phyloP scores from a whole-genome alignment of 495 filamentous ascomycete genomes.

The Friedmanniomyces endolithicus region DNA sequence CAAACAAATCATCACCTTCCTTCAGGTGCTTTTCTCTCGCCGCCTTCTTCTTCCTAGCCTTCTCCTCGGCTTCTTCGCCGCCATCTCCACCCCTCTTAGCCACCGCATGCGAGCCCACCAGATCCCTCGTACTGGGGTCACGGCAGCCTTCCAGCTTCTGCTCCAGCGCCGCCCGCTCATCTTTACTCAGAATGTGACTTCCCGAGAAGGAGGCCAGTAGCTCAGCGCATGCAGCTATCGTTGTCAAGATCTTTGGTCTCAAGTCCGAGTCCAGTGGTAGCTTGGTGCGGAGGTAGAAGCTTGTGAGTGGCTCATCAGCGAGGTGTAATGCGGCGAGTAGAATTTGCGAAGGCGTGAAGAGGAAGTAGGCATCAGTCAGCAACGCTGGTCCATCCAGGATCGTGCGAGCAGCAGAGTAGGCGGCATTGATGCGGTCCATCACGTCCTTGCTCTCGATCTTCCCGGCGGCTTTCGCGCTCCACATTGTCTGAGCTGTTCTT shows the following conservation, averaged over 20 bases:
- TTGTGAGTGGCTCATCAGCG: constrained; percentile 57
- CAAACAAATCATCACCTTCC: constrained; percentile 44
- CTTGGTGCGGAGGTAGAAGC: constrained; percentile 63
- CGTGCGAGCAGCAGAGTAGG: constrained; percentile 57
- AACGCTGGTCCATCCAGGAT: constrained; percentile 67
- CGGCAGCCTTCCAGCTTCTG: constrained; percentile 57
- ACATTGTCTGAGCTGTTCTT: constrained; percentile 4
- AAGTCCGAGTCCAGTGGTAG: constrained; percentile 31
- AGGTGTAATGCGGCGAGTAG: constrained; percentile 68
- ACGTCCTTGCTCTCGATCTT: constrained; percentile 9
- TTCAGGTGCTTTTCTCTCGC: constrained; percentile 36
- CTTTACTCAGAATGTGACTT: constrained; percentile 24
- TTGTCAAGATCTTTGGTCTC: constrained; percentile 36
- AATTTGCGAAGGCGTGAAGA: constrained; percentile 90
- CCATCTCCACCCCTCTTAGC: constrained; percentile 33
- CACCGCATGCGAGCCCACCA: constrained; percentile 44
- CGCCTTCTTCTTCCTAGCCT: constrained; percentile 49
- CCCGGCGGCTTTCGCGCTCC: not conserved
- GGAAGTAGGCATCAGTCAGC: constrained; percentile 87
- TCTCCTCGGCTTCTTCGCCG: constrained; percentile 23
- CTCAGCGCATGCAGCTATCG: constrained; percentile 39
- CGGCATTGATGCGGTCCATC: constrained; percentile 45
- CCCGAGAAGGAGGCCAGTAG: constrained; percentile 29
- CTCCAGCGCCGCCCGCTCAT: constrained; percentile 38
- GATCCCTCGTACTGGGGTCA: constrained; percentile 52